Evolutionary conservation across 148 eudicot species (phyloP).

Genomic region (Arctostaphylos glauca): DNA sequence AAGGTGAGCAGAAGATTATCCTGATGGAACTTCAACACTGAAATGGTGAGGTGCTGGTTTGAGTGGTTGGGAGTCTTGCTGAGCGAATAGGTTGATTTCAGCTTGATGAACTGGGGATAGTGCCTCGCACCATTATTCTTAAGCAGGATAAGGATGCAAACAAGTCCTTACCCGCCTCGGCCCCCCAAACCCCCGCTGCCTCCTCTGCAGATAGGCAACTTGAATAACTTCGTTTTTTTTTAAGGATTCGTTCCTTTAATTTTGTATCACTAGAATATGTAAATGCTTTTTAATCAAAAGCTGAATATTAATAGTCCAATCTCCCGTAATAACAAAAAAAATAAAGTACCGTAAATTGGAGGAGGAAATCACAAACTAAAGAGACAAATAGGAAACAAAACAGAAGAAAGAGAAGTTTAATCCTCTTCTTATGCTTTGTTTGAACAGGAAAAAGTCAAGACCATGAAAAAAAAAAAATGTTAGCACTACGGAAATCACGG

Average conservation of each 20-base stretch:
- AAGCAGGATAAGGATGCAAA: not conserved
- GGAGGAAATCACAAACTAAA: not conserved
- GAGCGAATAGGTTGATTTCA: not conserved
- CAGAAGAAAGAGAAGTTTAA: not conserved
- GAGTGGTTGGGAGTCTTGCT: not conserved
- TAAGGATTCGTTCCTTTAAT: not conserved
- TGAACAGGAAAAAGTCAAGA: not conserved
- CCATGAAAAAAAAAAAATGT: not conserved
- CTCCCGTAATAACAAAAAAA: not conserved
- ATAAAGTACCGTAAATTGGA: not conserved
- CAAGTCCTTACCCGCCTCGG: not conserved
- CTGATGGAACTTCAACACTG: slow-evolving; percentile 9
- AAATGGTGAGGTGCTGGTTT: not conserved
- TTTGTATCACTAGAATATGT: not conserved
- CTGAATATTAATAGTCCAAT: not conserved
- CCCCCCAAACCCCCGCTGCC: too few relatives aligned
- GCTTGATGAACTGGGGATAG: not conserved
- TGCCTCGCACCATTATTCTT: not conserved
- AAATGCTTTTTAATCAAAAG: not conserved
- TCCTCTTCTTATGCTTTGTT: not conserved
- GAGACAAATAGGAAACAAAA: not conserved
- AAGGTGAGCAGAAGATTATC: not conserved
- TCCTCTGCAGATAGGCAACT: not conserved
- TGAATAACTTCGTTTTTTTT: not conserved
- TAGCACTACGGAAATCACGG: not conserved